Base-by-base conservation (phyloP, 495 filamentous ascomycete genomes). In the Trichoderma erinaceum region DNA sequence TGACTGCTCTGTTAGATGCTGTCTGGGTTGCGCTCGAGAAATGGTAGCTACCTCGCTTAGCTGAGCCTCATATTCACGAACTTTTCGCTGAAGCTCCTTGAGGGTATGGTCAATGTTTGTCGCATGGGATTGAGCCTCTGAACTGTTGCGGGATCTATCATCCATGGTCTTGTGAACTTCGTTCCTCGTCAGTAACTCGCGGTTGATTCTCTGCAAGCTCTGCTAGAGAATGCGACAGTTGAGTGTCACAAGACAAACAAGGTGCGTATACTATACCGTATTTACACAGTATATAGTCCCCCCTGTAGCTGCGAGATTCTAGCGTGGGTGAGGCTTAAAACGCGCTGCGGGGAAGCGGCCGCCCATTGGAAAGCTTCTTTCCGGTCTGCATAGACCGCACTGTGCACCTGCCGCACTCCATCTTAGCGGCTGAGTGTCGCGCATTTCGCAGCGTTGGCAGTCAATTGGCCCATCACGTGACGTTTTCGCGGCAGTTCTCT, bases 31-130 rank as follows among this genome's bases (percentile, higher is more conserved):
- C 23, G 21, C 1, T 32, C 15, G 6, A 52, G 48, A 10, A 4
- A 16, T 18, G 35, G n/a, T 50, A 16, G 21, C 16, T 56, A 46
- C 44, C 67, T 64, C 58, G 58, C 32, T 29, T 12, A 68, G 67
- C 58, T 68, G 83, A 71, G 84, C 81, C 74, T 90, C 85, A 68
- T 90, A 86, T 70, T 88, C 84, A 66, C 79, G 83, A 25, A 92
- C 87, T 73, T 82, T 84, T 27, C 80, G 81, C 75, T 89, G 85
- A 3, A 93, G 83, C 67, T 86, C 83, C 68, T 82, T 79, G 43
- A 93, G 64, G 1, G 90, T 91, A 8, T 82, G 81, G 66, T 90
- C 86, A 18, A 95, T 75, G 71, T 85, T 85, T 38, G 79, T 74
- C 41, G 80, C 76, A 73, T 86, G 75, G 27, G 77, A 63, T 18